A percentile compares a stretch with the other conserved stretches of the same genome.
Conservation (phyloP, 1,139 yeast species). For the Sugiyamaella pinicola region DNA sequence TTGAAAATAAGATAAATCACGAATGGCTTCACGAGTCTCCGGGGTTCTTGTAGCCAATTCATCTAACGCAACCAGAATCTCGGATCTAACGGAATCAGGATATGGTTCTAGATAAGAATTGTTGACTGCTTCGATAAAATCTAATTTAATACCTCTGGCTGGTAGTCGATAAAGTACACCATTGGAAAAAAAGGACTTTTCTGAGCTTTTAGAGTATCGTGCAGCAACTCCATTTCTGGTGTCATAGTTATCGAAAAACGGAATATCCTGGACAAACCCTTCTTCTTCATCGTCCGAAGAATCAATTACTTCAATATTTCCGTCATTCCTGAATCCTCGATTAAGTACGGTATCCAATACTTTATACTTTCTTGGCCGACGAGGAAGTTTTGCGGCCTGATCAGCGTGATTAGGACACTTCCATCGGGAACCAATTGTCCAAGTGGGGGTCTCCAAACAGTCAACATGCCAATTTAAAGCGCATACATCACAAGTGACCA, state of each 20-base stretch:
- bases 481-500: constrained; percentile 85
- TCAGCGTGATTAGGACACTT: constrained; percentile 89
- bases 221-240: constrained; percentile 53
- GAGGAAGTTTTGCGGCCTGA: constrained; percentile 47
- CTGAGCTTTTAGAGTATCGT: constrained; percentile 39
- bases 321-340: constrained; percentile 65
- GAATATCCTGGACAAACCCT: constrained; percentile 45
- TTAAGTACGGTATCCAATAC: constrained; percentile 58
- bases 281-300: constrained; percentile 41
- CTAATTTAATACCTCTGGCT: constrained; percentile 71
- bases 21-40: constrained; percentile 41
- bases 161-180: constrained; percentile 66
- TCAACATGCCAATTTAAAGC: constrained; percentile 89
- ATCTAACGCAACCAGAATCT: constrained; percentile 40
- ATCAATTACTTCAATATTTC: constrained; percentile 63
- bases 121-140: constrained; percentile 57
- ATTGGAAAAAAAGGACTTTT: constrained; percentile 48
- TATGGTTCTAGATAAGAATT: constrained; percentile 31
- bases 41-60: constrained; percentile 40
- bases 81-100: constrained; percentile 33
- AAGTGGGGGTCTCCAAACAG: constrained; percentile 81
- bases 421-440: constrained; percentile 84
- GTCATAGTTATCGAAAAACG: constrained; percentile 50
- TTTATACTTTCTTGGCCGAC: constrained; percentile 59
- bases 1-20: constrained; percentile 40